phyloP scores from a whole-genome alignment of 805 yeast species.

The Kodamaea jinghongensis region DNA sequence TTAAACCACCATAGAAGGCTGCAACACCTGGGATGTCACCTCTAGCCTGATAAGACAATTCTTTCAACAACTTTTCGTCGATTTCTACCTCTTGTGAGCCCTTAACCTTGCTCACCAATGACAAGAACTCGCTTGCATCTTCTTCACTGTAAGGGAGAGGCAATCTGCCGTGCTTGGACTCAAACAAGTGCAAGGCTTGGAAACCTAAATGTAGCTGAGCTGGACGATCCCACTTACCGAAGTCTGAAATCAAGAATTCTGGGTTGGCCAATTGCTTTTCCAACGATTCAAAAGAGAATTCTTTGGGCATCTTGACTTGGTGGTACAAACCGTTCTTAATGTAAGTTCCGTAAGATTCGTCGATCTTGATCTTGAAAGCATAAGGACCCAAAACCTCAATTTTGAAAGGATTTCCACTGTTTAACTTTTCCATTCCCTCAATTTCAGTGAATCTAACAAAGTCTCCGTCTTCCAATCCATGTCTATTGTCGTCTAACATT shows the following conservation, averaged over 20 bases:
- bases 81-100: slow-evolving; percentile 50
- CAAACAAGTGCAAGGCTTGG: slow-evolving; percentile 81
- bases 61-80: slow-evolving; percentile 63
- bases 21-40: slow-evolving; percentile 91
- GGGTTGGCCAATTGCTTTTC: slow-evolving; percentile 68
- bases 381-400: slow-evolving; percentile 92
- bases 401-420: slow-evolving; percentile 70
- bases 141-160: slow-evolving; percentile 76
- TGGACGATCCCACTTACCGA: slow-evolving; percentile 92
- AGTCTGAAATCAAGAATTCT: slow-evolving; percentile 78
- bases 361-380: slow-evolving; percentile 73
- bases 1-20: slow-evolving; percentile 90
- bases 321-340: slow-evolving; percentile 85
- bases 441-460: slow-evolving; percentile 84
- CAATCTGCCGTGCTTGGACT: slow-evolving; percentile 57
- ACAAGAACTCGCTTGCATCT: slow-evolving; percentile 68
- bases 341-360: slow-evolving; percentile 58
- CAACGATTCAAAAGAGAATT: slow-evolving; percentile 61
- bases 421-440: slow-evolving; percentile 70
- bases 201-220: slow-evolving; percentile 88
- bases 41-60: slow-evolving; percentile 77
- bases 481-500: slow-evolving; percentile 87
- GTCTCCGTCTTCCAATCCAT: slow-evolving; percentile 90
- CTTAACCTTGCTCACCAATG: slow-evolving; percentile 59
- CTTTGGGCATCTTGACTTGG: slow-evolving; percentile 83